Evolutionary conservation across 352 stramenopile genomes (phyloP).

Genomic region (Phytopythium cucurbitacearum): DNA sequence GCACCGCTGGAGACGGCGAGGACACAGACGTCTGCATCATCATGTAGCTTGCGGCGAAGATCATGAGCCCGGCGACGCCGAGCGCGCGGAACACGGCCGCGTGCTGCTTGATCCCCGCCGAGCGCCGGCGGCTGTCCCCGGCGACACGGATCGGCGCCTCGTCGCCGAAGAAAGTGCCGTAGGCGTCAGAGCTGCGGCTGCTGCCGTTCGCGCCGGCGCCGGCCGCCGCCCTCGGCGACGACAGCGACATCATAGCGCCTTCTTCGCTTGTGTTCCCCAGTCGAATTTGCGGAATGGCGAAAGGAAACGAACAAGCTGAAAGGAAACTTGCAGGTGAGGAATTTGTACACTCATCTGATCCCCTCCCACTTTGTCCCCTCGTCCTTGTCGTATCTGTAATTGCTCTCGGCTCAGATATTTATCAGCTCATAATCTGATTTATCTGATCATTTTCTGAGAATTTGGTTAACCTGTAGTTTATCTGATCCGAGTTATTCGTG

Average conservation of each 20-base stretch:
- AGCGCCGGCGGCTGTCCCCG: background rate
- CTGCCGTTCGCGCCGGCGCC: background rate
- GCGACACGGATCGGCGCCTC: background rate
- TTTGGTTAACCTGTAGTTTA: no score
- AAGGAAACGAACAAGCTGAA: background rate
- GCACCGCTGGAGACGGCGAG: background rate
- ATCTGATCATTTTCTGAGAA: no score
- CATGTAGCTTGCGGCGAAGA: slow-evolving; percentile 8
- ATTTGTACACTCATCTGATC: no score
- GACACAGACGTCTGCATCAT: slow-evolving; percentile 1
- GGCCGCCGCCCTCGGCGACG: background rate
- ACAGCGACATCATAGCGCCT: slow-evolving; percentile 3
- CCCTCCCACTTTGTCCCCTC: no score
- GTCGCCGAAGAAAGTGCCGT: slow-evolving; percentile 5
- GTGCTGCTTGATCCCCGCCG: background rate
- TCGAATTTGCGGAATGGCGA: background rate
- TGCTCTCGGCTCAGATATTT: no score
- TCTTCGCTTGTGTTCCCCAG: background rate
- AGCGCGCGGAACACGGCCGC: slow-evolving; percentile 2
- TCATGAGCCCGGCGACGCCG: slow-evolving; percentile 1
- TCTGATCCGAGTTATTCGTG: no score
- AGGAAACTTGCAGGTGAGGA: no score
- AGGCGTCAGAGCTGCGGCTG: slow-evolving; percentile 1
- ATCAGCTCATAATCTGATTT: no score
- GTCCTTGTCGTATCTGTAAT: no score